Base-by-base conservation (phyloP, 495 filamentous ascomycete species). In the Usnea hakonensis region DNA sequence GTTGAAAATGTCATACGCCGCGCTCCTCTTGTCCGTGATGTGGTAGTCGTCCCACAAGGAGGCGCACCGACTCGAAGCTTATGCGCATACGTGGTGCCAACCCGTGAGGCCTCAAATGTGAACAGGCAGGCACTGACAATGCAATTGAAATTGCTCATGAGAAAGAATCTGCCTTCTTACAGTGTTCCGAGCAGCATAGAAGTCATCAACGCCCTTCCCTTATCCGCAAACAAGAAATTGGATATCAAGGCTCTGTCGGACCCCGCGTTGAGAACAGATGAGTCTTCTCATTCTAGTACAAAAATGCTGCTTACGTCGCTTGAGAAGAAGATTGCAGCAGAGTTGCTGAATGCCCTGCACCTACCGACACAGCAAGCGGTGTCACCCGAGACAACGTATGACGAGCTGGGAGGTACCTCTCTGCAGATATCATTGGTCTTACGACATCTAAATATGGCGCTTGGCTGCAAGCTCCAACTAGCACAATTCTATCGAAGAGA, bases 401-500 rank as follows among this genome's bases (percentile, higher is more conserved):
- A 19, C 8, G 53, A 55, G 36, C 28, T 55, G 19, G 53, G 53
- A n/a, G 53, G 53, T 28, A n/a, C 19, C 30, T 55, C 53, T 10
- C 36, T 55, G 36, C 26, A 55, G 36, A 28, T 28, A 35, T 55
- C 53, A 35, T 38, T 55, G 36, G 28, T 35, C 30, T 17, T 55
- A 38, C 30, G 21, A 1, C 53, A 35, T 23, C 28, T 55, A 19
- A 55, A 55, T 26, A 6, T 2, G 53, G 13, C 53, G 30, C n/a
- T 55, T 38, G 53, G 53, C 53, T 35, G 53, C 53, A 55, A 55
- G 11, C 30, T 55, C 4, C 53, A 33, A 55, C 19, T 55, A 14
- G 53, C 23, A 38, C 53, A 55, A 55, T 55, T 55, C 21, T 55
- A 55, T 23, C 53, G 53, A 17, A 33, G 13, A 55, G 36, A 55